phyloP scores from a whole-genome alignment of 805 yeast genomes.

The Pachysolen tannophilus region DNA sequence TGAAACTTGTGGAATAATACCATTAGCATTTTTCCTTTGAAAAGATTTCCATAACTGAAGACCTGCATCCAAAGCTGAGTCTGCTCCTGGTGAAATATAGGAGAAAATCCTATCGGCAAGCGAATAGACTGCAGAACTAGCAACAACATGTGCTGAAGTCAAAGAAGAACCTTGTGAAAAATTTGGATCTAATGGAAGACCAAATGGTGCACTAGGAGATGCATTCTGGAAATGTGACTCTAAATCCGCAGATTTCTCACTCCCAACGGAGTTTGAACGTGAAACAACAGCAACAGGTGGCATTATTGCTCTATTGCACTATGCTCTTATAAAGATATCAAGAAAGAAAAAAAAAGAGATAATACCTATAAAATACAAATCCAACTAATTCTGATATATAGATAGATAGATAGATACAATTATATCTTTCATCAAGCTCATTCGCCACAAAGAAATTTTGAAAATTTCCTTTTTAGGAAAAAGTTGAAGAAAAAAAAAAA shows the following conservation, averaged over 20 bases:
- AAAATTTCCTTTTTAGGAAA: no score
- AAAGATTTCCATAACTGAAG: conserved; percentile 51
- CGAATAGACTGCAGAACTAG: conserved; percentile 47
- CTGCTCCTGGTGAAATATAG: conserved; percentile 60
- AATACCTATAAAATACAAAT: no score
- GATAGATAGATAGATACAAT: no score
- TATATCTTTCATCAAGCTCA: no score
- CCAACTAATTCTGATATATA: no score
- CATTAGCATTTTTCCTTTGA: conserved; percentile 42
- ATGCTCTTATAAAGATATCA: no score
- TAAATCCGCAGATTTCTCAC: conserved; percentile 28
- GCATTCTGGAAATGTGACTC: conserved; percentile 17
- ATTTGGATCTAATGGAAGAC: conserved; percentile 49
- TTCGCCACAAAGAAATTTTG: no score
- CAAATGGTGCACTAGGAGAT: conserved; percentile 46
- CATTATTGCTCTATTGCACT: not conserved
- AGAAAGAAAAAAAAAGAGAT: no score
- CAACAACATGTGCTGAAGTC: conserved; percentile 45
- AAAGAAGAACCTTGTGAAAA: conserved; percentile 42
- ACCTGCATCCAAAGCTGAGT: conserved; percentile 51
- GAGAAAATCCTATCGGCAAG: conserved; percentile 50
- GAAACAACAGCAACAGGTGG: conserved; percentile 4
- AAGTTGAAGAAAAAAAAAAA: no score
- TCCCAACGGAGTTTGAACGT: conserved; percentile 27
- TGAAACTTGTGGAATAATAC: conserved; percentile 53